These are phyloP conservation scores for Tetrapisispora fleetii DNA, from an alignment of 805 yeast genomes.

Conservation along the genomic window DNA sequence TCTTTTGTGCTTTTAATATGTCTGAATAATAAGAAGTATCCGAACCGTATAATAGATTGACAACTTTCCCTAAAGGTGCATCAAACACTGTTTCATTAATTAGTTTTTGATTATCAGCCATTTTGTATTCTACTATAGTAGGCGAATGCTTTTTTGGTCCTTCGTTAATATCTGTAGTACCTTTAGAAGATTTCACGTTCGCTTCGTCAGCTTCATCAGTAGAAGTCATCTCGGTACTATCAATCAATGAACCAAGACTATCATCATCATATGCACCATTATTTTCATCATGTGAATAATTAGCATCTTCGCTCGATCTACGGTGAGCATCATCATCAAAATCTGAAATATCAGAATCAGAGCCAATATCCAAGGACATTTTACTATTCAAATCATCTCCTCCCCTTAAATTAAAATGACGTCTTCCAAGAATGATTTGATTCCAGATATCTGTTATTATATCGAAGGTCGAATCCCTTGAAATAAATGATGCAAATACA, in stretches of 20 bases:
- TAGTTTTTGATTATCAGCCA: constrained; percentile 42
- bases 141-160: constrained; percentile 43
- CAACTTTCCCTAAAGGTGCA: constrained; percentile 61
- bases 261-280: constrained; percentile 15
- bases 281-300: constrained; percentile 13
- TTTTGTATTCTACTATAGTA: constrained; percentile 36
- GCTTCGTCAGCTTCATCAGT: constrained; percentile 30
- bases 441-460: constrained; percentile 57
- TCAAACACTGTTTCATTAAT: constrained; percentile 43
- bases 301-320: constrained; percentile 16
- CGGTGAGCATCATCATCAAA: constrained; percentile 18
- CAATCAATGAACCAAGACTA: constrained; percentile 2
- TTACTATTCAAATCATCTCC: constrained; percentile 4
- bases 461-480: constrained; percentile 45
- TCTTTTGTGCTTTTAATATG: constrained; percentile 51
- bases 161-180: not conserved
- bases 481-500: constrained; percentile 54
- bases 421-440: constrained; percentile 27
- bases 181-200: not conserved
- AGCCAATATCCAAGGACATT: constrained; percentile 1
- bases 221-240: constrained; percentile 19
- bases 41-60: constrained; percentile 50
- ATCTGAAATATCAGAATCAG: constrained; percentile 21
- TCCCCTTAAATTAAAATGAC: constrained; percentile 4
- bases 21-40: constrained; percentile 37